phyloP scores from a whole-genome alignment of 1,284 basidiomycete species.

The Somion occarium region DNA sequence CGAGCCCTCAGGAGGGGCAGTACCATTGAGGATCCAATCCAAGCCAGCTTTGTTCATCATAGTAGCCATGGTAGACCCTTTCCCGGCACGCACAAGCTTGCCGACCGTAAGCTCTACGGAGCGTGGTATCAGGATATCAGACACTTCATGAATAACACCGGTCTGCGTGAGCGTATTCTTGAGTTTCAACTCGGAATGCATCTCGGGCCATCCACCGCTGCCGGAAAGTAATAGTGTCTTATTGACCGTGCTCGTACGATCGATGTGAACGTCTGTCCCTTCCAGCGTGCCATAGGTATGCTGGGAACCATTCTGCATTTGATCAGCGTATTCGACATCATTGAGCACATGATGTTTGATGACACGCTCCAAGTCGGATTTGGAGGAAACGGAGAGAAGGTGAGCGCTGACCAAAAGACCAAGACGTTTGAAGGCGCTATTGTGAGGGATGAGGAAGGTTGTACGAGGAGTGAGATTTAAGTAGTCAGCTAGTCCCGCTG shows the following conservation, averaged over 20 bases:
- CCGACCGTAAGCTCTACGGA: slow-evolving; percentile 80
- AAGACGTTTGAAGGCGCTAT: slow-evolving; percentile 82
- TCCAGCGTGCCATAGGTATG: slow-evolving; percentile 71
- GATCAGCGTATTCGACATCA: slow-evolving; percentile 70
- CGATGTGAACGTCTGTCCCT: slow-evolving; percentile 66
- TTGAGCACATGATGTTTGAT: slow-evolving; percentile 84
- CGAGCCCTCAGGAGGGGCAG: slow-evolving; percentile 62
- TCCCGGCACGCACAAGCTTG: slow-evolving; percentile 88
- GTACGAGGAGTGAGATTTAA: slow-evolving; percentile 68
- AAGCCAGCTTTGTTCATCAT: slow-evolving; percentile 81
- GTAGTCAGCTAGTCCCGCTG: slow-evolving; percentile 71
- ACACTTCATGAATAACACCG: slow-evolving; percentile 88
- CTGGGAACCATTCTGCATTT: slow-evolving; percentile 58
- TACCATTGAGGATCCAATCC: slow-evolving; percentile 88
- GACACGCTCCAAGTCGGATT: slow-evolving; percentile 76
- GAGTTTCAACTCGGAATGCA: slow-evolving; percentile 52
- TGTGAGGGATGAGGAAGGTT: slow-evolving; percentile 86
- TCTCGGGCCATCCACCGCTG: slow-evolving; percentile 73
- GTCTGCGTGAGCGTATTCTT: slow-evolving; percentile 79
- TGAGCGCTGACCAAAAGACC: slow-evolving; percentile 86
- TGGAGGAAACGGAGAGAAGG: slow-evolving; percentile 72
- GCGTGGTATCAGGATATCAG: slow-evolving; percentile 88
- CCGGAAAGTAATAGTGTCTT: slow-evolving; percentile 48
- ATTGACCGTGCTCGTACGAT: slow-evolving; percentile 38
- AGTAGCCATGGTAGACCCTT: slow-evolving; percentile 83